Percentiles rank a stretch among this genome's conserved stretches.
Conservation (phyloP, 495 filamentous ascomycete genomes). For the Filosporella fistucella region DNA sequence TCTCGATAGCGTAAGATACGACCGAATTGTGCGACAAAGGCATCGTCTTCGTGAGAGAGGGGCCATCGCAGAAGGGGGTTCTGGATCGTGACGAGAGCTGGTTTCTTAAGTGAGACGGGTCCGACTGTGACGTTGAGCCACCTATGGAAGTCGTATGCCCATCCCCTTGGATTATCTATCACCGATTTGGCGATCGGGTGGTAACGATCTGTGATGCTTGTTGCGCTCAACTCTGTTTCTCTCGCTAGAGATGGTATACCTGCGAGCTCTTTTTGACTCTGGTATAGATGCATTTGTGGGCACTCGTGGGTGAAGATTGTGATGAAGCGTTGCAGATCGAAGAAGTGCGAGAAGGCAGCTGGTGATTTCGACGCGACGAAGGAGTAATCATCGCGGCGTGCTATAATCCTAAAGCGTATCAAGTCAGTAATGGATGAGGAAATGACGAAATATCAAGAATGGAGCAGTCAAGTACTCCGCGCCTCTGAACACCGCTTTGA, state of each 20-base stretch:
- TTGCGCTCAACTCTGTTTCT: too few relatives aligned
- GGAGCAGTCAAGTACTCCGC: too few relatives aligned
- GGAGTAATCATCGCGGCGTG: too few relatives aligned
- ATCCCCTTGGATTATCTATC: too few relatives aligned
- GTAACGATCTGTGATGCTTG: too few relatives aligned
- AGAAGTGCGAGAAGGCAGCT: background rate
- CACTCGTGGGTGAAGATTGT: constrained; percentile 28
- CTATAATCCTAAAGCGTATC: too few relatives aligned
- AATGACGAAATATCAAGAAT: too few relatives aligned
- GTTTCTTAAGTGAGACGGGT: constrained; percentile 9
- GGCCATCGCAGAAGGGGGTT: constrained; percentile 35
- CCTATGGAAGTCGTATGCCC: background rate
- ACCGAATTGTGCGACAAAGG: constrained; percentile 26
- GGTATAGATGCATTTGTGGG: constrained; percentile 30
- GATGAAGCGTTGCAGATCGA: constrained; percentile 40
- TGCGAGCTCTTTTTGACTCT: background rate
- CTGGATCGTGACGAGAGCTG: constrained; percentile 20
- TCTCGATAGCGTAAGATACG: constrained; percentile 24
- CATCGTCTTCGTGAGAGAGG: constrained; percentile 18
- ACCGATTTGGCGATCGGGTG: too few relatives aligned
- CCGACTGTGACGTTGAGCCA: background rate
- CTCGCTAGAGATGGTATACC: too few relatives aligned
- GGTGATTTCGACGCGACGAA: too few relatives aligned
- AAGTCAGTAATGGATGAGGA: too few relatives aligned
- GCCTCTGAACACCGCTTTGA: too few relatives aligned